These are phyloP conservation scores for rapeseed (Brassica napus) DNA, from an alignment of 345 rosid genomes.

Conservation along the genomic window DNA sequence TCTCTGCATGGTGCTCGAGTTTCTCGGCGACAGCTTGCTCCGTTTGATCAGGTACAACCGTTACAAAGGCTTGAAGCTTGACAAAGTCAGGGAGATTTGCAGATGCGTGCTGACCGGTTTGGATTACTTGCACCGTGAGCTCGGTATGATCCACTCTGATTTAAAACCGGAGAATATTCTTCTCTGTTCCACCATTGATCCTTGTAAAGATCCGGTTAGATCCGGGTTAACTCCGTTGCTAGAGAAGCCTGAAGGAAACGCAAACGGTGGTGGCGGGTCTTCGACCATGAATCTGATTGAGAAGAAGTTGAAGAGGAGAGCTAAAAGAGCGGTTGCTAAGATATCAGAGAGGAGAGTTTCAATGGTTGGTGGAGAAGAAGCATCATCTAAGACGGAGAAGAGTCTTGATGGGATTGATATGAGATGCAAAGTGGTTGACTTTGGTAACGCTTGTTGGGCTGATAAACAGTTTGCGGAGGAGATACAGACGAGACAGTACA, in stretches of 20 bases:
- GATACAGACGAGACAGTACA: slow-evolving; percentile 94
- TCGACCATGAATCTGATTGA: slow-evolving; percentile 75
- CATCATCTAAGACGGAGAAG: slow-evolving; percentile 49
- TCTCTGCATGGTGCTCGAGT: slow-evolving; percentile 94
- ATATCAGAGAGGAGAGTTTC: slow-evolving; percentile 73
- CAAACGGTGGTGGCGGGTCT: slow-evolving; percentile 49
- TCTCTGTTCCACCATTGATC: slow-evolving; percentile 79
- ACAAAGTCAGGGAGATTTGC: slow-evolving; percentile 86
- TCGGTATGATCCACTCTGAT: slow-evolving; percentile 82
- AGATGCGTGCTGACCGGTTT: slow-evolving; percentile 76
- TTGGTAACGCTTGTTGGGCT: slow-evolving; percentile 95
- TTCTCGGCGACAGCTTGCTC: slow-evolving; percentile 93
- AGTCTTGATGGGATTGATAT: slow-evolving; percentile 76
- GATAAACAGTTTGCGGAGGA: slow-evolving; percentile 82
- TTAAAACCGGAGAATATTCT: slow-evolving; percentile 97
- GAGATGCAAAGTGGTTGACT: slow-evolving; percentile 96
- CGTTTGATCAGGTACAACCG: slow-evolving; percentile 76
- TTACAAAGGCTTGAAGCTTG: slow-evolving; percentile 72
- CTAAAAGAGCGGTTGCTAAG: slow-evolving; percentile 87
- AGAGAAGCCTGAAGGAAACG: slow-evolving; percentile 78
- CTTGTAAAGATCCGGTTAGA: slow-evolving; percentile 79
- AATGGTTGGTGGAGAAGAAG: slow-evolving; percentile 53
- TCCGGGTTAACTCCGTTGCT: slow-evolving; percentile 70
- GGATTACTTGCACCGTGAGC: slow-evolving; percentile 90
- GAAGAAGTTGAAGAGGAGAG: slow-evolving; percentile 91